Evolutionary conservation across 2,329 filamentous ascomycete genomes (phyloP), one percentile per base, ranked within the genome.

Genomic region (Pezicula radicicola): DNA sequence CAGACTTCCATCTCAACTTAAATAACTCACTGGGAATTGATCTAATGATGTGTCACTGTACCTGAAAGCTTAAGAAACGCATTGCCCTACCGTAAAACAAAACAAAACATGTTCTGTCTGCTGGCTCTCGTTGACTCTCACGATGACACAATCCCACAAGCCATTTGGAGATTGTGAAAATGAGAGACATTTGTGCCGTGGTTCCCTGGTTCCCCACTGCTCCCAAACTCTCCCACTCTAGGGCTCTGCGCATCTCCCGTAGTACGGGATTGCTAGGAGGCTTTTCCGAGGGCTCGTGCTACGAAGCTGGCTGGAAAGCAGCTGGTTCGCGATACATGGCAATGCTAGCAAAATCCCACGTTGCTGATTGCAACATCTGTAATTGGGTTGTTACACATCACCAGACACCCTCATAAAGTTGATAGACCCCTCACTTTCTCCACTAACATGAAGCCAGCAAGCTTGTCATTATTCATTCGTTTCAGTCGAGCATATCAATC

Each of bases 51-150:
- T 33, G 30, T 10, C 30, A 33, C 30, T 33, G 21, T 16, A 16
- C 25, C 30, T 44, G n/a, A 21, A 16, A 41, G 39, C 30, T 13
- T 10, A 33, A 33, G 36, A 9, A 21, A 42, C 16, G 27, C 41
- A 37, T 25, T 25, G 25, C 25, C 25, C 25, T 25, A 25, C 25
- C 25, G 30, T 10, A 33, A 33, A 50, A 12, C 50, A 46, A n/a
- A 30, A n/a, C 16, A 35, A 48, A 50, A 48, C 52, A 54, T 48
- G 52, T 50, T 44, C 36, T 21, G 50, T 15, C 41, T 37, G 48
- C 25, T 50, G 52, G 48, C 48, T 48, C 21, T 46, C 30, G 9
- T 33, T 33, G 30, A 10, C 30, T 33, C 30, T 33, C 30, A 33
- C 30, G 9, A 33, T 10, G 30, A 10, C 30, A 33, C 30, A 33